Base-by-base conservation (phyloP, 2,329 filamentous ascomycete species). In the Colletotrichum graminicola region DNA sequence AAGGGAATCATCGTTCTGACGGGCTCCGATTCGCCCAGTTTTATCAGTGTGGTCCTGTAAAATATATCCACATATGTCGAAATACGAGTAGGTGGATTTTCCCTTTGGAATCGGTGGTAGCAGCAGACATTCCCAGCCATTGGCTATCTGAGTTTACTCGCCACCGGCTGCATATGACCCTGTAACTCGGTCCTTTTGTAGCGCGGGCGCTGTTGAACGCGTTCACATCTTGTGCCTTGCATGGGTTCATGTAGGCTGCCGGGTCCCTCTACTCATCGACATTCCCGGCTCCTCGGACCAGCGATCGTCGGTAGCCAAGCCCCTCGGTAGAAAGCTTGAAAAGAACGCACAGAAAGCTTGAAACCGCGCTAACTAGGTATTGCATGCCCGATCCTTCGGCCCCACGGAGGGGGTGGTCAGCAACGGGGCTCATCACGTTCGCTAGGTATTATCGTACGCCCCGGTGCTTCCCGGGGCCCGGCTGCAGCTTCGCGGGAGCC, bases 321-420 rank as follows among this genome's bases (percentile, higher is more conserved):
- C 32, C 18, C 3, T 14, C 26, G 57, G 18, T 29, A 21, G 8
- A 62, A 62, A 62, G 34, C 45, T 62, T 62, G 60, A 43, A 29
- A 23, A 41, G 18, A n/a, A 34, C 26, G 11, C 18, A 36, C 34
- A 26, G 8, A 62, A 62, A 62, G 23, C 45, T 62, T 62, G 60
- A 55, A 41, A 41, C 18, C 11, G 18, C 26, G 11, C 18, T 21
- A 45, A 62, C 45, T 18, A 65, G 61, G 11, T 8, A 16, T 34
- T 34, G 51, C 43, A 57, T 23, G 39, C 39, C 2, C 12, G 36
- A 68, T 68, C 66, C 66, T 68, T 68, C 61, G 36, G 52, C 41
- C 21, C 51, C 66, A 64, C 43, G 32, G 34, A 47, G 11, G 12
- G 60, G 60, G 66, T 68, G 66, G 66, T 64, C 66, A 68, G 66